phyloP scores from a whole-genome alignment of 257 asterid species.

The Anisodus tanguticus region DNA sequence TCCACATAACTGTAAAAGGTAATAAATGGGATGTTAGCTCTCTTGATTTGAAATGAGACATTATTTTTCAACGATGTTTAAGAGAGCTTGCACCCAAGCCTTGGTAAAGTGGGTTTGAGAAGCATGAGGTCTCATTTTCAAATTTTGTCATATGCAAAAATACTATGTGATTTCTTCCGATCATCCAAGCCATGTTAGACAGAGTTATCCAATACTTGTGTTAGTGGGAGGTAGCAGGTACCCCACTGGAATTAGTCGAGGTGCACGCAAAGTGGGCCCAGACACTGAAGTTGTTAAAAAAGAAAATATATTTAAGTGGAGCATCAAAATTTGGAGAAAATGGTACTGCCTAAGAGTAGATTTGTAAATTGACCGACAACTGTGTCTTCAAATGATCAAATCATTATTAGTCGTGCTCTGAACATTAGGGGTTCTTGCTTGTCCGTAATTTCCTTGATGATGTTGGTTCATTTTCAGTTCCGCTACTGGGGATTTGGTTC shows the following conservation, averaged over 20 bases:
- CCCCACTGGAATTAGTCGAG: background rate
- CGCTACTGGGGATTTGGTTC: no score
- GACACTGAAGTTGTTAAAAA: no score
- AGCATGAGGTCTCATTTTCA: background rate
- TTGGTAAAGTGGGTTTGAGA: background rate
- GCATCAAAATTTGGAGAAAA: background rate
- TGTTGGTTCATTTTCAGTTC: no score
- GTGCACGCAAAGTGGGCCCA: background rate
- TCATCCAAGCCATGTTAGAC: no score
- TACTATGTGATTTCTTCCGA: background rate
- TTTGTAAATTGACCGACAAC: no score
- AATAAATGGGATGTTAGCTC: background rate
- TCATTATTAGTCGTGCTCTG: background rate
- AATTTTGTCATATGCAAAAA: background rate
- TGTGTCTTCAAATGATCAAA: no score
- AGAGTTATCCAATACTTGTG: no score
- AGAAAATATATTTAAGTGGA: background rate
- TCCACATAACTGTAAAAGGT: background rate
- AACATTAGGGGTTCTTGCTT: no score
- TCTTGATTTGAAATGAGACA: background rate
- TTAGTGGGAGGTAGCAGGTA: background rate
- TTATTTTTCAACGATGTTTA: background rate
- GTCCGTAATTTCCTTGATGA: no score
- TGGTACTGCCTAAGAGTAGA: background rate
- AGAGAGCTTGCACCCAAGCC: background rate